Evolutionary conservation across 306 rosid genomes (phyloP), one percentile per base, ranked within the genome.

Genomic region (Gleditsia sinensis): DNA sequence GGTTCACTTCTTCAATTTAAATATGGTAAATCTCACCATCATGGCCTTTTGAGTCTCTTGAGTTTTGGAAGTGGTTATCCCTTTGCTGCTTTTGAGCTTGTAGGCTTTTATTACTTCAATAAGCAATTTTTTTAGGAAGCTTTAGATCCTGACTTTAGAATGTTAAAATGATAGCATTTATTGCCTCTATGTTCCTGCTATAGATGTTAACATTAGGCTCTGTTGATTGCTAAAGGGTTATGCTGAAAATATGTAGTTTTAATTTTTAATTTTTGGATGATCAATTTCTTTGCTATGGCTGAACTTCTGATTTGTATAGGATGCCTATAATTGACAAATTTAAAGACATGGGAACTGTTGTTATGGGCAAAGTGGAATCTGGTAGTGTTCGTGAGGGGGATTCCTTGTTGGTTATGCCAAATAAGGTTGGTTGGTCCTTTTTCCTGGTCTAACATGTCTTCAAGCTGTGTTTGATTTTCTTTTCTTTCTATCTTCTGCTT

Each of bases 291-390:
- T 58, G 21, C 16, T 67, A 58, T 54, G 60, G 25, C 25, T 72
- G 51, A 40, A 76, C 50, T 70, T 80, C 37, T 75, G 71, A 61
- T 53, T 45, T 85, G 76, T 72, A 49, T 36, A 95, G 99, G 96
- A 82, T 95, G 97, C 98, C 98, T 40, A 69, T 95, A 56, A 83
- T 92, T 43, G 98, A 92, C 87, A 95, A 86, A 76, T 95, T 95
- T 79, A 95, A 88, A 81, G 99, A 92, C 83, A 90, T 90, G 99
- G 99, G 98, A 81, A 92, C 98, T 56, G 92, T 88, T 63, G 87
- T 90, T 66, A 92, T 95, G 99, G 99, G 99, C 10, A 95, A 95
- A 85, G 92, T 92, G 69, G 99, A 95, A 86, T 95, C 94, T 81
- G 99, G 99, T 48, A 78, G 82, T 4, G 76, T 90, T 57, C 74